Evolutionary conservation across 2,329 filamentous ascomycete species (phyloP).

Genomic region (Pezicula radicicola): DNA sequence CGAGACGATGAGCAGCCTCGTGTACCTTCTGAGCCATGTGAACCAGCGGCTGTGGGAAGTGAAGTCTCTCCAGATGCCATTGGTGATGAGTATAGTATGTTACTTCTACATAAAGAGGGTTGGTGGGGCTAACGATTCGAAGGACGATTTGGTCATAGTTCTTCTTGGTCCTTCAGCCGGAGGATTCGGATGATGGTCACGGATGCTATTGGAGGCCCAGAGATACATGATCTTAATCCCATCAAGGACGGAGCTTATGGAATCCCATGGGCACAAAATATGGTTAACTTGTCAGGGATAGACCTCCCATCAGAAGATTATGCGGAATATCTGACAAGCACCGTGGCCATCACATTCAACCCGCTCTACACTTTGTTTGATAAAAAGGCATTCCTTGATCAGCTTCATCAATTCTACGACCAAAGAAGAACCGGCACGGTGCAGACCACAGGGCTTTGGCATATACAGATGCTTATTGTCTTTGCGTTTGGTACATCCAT

Average conservation of each 20-base stretch:
- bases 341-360: neutral
- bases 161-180: neutral
- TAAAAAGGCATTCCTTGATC: neutral
- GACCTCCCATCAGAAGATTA: neutral
- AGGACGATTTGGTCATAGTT: neutral
- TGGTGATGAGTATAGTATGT: slow-evolving; percentile 1
- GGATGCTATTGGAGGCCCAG: neutral
- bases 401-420: neutral
- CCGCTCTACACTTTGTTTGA: neutral
- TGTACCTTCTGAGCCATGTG: neutral
- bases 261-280: neutral
- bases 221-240: neutral
- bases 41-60: neutral
- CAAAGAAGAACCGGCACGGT: neutral
- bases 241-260: neutral
- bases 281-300: neutral
- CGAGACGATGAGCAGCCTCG: neutral
- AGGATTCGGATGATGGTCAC: neutral
- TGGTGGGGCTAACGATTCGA: neutral
- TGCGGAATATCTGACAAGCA: neutral
- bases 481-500: neutral
- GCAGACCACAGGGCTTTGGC: neutral
- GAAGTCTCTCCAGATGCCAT: neutral
- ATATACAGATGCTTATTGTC: neutral
- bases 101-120: neutral